Conservation (phyloP, 805 yeast species). For the Kodamaea sagamina region DNA sequence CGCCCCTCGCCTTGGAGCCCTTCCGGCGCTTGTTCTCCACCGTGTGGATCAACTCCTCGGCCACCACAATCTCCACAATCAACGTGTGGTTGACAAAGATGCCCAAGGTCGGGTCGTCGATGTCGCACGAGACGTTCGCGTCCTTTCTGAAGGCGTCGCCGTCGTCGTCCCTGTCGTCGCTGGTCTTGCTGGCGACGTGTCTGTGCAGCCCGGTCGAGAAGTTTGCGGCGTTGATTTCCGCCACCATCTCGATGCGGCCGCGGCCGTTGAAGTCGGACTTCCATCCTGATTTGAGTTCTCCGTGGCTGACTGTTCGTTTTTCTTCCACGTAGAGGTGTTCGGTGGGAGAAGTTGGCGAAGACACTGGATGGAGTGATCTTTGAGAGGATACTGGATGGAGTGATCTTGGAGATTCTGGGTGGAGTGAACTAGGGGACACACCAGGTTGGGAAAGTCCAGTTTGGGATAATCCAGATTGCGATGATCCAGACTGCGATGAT, state of each 20-base stretch:
- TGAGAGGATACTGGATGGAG: too few relatives aligned
- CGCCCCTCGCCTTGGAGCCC: not conserved
- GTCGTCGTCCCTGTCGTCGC: constrained; percentile 32
- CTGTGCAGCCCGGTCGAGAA: constrained; percentile 52
- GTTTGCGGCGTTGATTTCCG: constrained; percentile 63
- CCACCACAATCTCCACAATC: constrained; percentile 87
- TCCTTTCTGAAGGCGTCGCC: constrained; percentile 35
- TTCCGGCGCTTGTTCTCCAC: constrained; percentile 15
- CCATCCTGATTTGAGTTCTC: constrained; percentile 92
- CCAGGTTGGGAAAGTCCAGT: too few relatives aligned
- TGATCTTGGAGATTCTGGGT: too few relatives aligned
- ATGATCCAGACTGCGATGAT: too few relatives aligned
- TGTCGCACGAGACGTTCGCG: constrained; percentile 72
- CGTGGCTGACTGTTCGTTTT: constrained; percentile 67
- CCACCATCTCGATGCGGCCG: constrained; percentile 80
- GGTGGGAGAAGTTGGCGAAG: too few relatives aligned
- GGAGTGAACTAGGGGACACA: too few relatives aligned
- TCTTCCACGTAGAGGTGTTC: constrained; percentile 64
- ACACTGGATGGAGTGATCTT: too few relatives aligned
- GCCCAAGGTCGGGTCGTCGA: constrained; percentile 80
- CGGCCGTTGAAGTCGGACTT: constrained; percentile 80
- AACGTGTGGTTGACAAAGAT: constrained; percentile 73
- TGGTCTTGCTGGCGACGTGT: constrained; percentile 47
- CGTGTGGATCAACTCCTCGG: constrained; percentile 73
- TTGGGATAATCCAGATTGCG: too few relatives aligned